Base-by-base conservation (phyloP, 2,329 filamentous ascomycete genomes). In the Penicillium sp. region DNA sequence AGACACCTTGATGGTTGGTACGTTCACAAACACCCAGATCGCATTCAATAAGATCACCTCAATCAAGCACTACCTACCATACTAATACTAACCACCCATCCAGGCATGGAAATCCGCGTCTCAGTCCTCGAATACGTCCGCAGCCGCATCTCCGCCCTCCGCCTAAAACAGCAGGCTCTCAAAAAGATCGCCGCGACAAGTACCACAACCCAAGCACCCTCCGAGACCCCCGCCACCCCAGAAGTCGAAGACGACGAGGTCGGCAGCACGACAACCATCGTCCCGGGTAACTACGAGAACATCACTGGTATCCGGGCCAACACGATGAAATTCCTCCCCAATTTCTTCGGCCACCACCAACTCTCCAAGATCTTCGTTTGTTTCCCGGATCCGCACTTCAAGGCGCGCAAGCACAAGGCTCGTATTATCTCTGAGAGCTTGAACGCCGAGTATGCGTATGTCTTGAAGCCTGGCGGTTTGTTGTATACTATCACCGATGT, bases 241-340 rank as follows among this genome's bases (percentile, higher is more conserved):
- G 30, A 44, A 42, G 30, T 42, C 8, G 59, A 65, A 38, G 58
- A 63, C 24, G 68, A 70, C 19, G 68, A 70, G 13, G 63, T 65
- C 59, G 68, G 68, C 44, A 69, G 62, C 5, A 69, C 67, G 15
- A 63, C 63, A 7, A 53, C 66, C 5, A 68, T 70, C 44, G 64
- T 77, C 17, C 70, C 75, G 0, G 75, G 77, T 19, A 78, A 81
- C 51, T 98, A 92, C 77, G 90, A 96, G 74, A 99, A 99, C 76
- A 89, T 94, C 58, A 89, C 91, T 37, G 96, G 92, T 74, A 83
- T 99, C 53, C 89, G 95, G 65, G 91, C 92, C 68, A 99, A 99
- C 81, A 92, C 92, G 5, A 99, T 99, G 95, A 99, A 99, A 77
- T 99, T 98, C 78, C 83, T 99, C n/a, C 94, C 96, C 65, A 98